Evolutionary conservation across 306 rosid species (phyloP).

Genomic region (Vigna angularis): DNA sequence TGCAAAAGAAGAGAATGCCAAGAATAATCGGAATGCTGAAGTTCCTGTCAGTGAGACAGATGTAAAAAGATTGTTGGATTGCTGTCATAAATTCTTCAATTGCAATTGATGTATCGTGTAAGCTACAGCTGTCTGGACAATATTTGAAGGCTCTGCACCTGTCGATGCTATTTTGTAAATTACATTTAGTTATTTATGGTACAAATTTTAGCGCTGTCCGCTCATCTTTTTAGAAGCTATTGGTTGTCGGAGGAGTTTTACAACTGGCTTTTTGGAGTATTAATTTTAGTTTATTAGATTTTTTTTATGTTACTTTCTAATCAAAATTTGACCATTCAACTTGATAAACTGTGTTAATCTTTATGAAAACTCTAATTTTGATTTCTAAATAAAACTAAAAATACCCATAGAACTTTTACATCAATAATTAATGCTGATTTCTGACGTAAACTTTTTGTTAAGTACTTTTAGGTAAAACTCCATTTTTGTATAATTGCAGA

Average conservation of each 20-base stretch:
- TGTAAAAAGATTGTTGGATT: constrained; percentile 63
- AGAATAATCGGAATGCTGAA: constrained; percentile 41
- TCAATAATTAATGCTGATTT: not conserved
- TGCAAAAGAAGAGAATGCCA: constrained; percentile 52
- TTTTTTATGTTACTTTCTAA: not conserved
- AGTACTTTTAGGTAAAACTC: not conserved
- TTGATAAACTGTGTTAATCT: not conserved
- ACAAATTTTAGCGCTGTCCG: constrained; percentile 18
- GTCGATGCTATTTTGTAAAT: not conserved
- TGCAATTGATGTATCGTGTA: constrained; percentile 46
- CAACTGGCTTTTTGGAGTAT: not conserved
- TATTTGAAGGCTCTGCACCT: constrained; percentile 20
- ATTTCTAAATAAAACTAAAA: not conserved
- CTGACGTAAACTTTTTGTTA: no score
- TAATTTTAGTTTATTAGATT: not conserved
- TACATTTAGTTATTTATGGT: not conserved
- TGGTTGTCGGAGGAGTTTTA: not conserved
- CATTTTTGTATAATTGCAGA: not conserved
- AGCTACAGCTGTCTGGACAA: constrained; percentile 25
- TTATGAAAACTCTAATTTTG: not conserved
- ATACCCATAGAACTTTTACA: not conserved
- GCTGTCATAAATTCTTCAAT: constrained; percentile 64
- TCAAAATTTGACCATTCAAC: not conserved
- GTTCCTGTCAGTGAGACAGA: constrained; percentile 44
- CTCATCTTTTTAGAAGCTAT: constrained; percentile 23